phyloP scores from a whole-genome alignment of 768 basidiomycete species.

The Porphyrellus cyaneotinctus region DNA sequence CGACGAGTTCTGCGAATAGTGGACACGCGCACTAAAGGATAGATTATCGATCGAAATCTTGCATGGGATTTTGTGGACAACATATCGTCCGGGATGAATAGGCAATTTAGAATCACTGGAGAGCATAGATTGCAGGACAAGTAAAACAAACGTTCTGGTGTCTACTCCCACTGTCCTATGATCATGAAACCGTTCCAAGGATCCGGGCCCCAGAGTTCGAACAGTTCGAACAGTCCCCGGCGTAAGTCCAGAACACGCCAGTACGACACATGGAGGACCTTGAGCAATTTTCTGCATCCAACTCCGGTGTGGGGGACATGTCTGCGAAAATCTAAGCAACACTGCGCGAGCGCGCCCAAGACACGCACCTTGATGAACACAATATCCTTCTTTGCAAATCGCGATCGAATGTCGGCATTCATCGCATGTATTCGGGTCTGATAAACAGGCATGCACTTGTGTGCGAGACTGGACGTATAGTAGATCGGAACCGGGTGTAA shows the following conservation, averaged over 20 bases:
- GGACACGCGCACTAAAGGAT: conserved; percentile 95
- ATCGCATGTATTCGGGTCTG: conserved; percentile 96
- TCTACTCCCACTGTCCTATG: too few species aligned
- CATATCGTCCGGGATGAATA: conserved; percentile 64
- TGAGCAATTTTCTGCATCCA: conserved; percentile 90
- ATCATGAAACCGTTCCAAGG: conserved; percentile 88
- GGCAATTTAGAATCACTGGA: conserved; percentile 4
- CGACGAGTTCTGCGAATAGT: conserved; percentile 92
- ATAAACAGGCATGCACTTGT: conserved; percentile 97
- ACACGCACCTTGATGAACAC: conserved; percentile 90
- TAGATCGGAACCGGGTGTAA: conserved; percentile 90
- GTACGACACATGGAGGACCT: conserved; percentile 90
- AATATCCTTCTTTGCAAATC: conserved; percentile 92
- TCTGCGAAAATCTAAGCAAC: conserved; percentile 33
- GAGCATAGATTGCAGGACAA: conserved; percentile 8
- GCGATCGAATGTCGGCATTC: conserved; percentile 84
- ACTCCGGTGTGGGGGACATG: conserved; percentile 69
- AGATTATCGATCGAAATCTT: conserved; percentile 91
- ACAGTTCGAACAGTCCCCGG: conserved; percentile 81
- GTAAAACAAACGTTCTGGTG: conserved; percentile 11
- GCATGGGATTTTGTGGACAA: conserved; percentile 65
- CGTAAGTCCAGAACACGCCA: conserved; percentile 94
- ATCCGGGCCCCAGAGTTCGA: conserved; percentile 95
- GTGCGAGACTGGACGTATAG: conserved; percentile 89
- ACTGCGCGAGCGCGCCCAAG: neutral